Conservation (phyloP, 148 eudicot species). For the Polygonum maritimum region DNA sequence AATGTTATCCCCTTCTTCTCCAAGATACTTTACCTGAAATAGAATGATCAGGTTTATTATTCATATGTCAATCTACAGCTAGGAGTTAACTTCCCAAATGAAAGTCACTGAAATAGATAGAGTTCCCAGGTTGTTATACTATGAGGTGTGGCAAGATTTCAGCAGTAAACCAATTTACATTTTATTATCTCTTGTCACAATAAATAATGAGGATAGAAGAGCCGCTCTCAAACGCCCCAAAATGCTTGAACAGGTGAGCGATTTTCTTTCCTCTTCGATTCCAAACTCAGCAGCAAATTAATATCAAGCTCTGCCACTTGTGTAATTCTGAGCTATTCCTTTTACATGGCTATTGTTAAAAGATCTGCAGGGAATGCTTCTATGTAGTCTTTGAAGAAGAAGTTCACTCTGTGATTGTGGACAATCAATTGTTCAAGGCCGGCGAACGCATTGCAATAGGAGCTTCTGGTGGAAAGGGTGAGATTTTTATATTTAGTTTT, state of each 20-base stretch:
- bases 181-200: not conserved
- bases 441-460: conserved; percentile 93
- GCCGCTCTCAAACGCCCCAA: conserved; percentile 50
- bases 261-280: not conserved
- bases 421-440: conserved; percentile 67
- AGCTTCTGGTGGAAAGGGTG: conserved; percentile 98
- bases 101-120: not conserved
- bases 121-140: not conserved
- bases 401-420: conserved; percentile 65
- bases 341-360: conserved; percentile 9
- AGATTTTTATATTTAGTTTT: not conserved
- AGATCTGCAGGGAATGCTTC: conserved; percentile 96
- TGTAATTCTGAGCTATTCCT: not conserved
- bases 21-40: conserved; percentile 79
- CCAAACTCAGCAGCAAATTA: not conserved
- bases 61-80: not conserved
- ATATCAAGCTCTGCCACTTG: not conserved
- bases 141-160: not conserved
- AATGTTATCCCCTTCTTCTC: conserved; percentile 80
- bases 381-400: conserved; percentile 83
- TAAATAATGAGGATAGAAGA: conserved; percentile 22
- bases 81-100: not conserved
- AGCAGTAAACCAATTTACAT: not conserved
- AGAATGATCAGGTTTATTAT: not conserved
- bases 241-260: conserved; percentile 40